A percentile compares a stretch with the other conserved stretches of the same genome.
phyloP scores from a whole-genome alignment of 805 yeast species.

The Spathaspora girioi region DNA sequence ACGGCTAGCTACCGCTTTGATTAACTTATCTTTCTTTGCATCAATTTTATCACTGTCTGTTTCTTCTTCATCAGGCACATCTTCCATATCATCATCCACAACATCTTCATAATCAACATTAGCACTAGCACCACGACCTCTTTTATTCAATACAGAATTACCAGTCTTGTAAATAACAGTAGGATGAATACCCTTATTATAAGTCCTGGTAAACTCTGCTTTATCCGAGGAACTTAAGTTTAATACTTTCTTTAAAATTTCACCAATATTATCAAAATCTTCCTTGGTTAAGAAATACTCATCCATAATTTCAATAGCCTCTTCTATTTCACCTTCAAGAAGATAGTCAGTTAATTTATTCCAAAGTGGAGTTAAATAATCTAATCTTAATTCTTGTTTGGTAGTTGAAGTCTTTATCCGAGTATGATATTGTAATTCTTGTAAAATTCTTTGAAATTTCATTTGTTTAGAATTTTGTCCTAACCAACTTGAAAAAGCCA shows the following conservation, averaged over 20 bases:
- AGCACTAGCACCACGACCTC: slow-evolving; percentile 20
- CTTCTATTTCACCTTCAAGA: slow-evolving; percentile 52
- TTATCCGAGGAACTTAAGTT: slow-evolving; percentile 62
- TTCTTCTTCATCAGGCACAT: slow-evolving; percentile 28
- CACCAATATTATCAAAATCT: slow-evolving; percentile 88
- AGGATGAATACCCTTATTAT: slow-evolving; percentile 77
- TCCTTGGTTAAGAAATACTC: slow-evolving; percentile 81
- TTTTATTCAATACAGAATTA: slow-evolving; percentile 39
- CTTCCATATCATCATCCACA: slow-evolving; percentile 52
- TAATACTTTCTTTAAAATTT: slow-evolving; percentile 67
- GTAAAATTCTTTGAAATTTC: slow-evolving; percentile 75
- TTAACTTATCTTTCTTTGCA: slow-evolving; percentile 58
- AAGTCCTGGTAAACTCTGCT: slow-evolving; percentile 80
- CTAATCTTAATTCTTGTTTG: slow-evolving; percentile 68
- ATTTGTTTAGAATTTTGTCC: slow-evolving; percentile 86
- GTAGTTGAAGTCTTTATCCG: slow-evolving; percentile 77
- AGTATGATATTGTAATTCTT: slow-evolving; percentile 85
- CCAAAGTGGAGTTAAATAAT: slow-evolving; percentile 66
- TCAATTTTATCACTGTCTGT: slow-evolving; percentile 48
- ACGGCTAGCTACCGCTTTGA: slow-evolving; percentile 48
- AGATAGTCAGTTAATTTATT: slow-evolving; percentile 59
- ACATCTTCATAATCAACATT: slow-evolving; percentile 73
- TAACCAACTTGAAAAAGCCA: slow-evolving; percentile 79
- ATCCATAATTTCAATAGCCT: slow-evolving; percentile 74
- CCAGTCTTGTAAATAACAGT: slow-evolving; percentile 78